Evolutionary conservation across 2,329 filamentous ascomycete genomes (phyloP), one percentile per base, ranked within the genome.

Genomic region (Xylaria arbuscula): DNA sequence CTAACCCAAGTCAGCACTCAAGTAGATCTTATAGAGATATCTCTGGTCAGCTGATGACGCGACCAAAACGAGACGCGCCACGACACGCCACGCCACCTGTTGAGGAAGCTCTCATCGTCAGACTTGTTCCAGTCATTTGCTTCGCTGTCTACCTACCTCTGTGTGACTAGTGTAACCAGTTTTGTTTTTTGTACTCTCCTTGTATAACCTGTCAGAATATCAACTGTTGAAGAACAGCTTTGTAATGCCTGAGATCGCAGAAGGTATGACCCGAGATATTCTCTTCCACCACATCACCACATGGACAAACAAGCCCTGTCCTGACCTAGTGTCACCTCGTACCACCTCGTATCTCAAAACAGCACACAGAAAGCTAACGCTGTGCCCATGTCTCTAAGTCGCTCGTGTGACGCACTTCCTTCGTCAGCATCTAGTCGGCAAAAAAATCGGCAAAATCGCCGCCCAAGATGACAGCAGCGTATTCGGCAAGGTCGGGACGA

Each of bases 401-500:
- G 92, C 93, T 22, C 92, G 94, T 51, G 88, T 95, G 72, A 93
- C 97, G 58, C 92, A 97, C 78, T 97, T 91, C 78, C 88, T 99
- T 47, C 90, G 89, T 68, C 90, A 92, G 72, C 88, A 93, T 79
- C 86, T 97, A n/a, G 91, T 97, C 34, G 93, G 93, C 64, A 96
- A 93, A 82, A 92, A 86, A 10, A 90, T 99, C 69, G 82, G 86
- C 55, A 87, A 86, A 48, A 91, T 93, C 63, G 83, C 87, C 28
- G 91, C 93, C 13, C 86, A 90, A 70, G 90, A 97, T 75, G 95
- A 99, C 81, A 83, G 84, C 74, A 95, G 92, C 77, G 87, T 99
- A 6, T 99, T 94, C 80, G 94, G 94, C 73, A 98, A 98, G 81
- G 94, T 90, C 22, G 94, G 94, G 36, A 97, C 92, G 0, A 93